phyloP scores from a whole-genome alignment of 805 yeast genomes.

The Barnettozyma salicaria region DNA sequence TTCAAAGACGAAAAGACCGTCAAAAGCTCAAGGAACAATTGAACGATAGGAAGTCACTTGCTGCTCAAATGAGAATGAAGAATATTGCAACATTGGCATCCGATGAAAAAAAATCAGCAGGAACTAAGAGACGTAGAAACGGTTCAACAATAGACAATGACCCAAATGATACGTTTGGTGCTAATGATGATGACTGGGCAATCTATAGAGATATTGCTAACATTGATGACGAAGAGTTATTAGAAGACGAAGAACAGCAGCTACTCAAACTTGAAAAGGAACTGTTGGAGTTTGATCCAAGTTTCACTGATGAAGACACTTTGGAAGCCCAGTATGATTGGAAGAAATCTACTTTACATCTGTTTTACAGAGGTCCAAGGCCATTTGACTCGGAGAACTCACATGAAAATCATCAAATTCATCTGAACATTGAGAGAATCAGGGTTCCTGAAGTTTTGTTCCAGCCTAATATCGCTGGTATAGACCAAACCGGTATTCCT shows the following conservation, averaged over 20 bases:
- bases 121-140: constrained; percentile 39
- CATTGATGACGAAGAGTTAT: constrained; percentile 70
- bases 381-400: constrained; percentile 75
- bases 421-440: constrained; percentile 83
- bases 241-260: constrained; percentile 63
- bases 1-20: constrained; percentile 61
- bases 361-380: constrained; percentile 85
- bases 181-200: constrained; percentile 94
- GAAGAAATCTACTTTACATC: constrained; percentile 72
- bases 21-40: constrained; percentile 68
- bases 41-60: constrained; percentile 82
- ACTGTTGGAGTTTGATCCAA: constrained; percentile 76
- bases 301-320: constrained; percentile 80
- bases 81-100: constrained; percentile 81
- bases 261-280: constrained; percentile 64
- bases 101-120: constrained; percentile 42
- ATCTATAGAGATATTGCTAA: constrained; percentile 78
- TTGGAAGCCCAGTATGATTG: constrained; percentile 79
- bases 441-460: constrained; percentile 88
- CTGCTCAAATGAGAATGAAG: constrained; percentile 91
- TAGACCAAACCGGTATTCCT: constrained; percentile 91
- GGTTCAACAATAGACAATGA: constrained; percentile 78
- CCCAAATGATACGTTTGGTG: constrained; percentile 91
- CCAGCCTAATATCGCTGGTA: constrained; percentile 90
- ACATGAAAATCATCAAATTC: constrained; percentile 87